These are phyloP conservation scores for Talaromyces islandicus DNA, from an alignment of 2,329 filamentous ascomycete genomes.

Conservation along the genomic window DNA sequence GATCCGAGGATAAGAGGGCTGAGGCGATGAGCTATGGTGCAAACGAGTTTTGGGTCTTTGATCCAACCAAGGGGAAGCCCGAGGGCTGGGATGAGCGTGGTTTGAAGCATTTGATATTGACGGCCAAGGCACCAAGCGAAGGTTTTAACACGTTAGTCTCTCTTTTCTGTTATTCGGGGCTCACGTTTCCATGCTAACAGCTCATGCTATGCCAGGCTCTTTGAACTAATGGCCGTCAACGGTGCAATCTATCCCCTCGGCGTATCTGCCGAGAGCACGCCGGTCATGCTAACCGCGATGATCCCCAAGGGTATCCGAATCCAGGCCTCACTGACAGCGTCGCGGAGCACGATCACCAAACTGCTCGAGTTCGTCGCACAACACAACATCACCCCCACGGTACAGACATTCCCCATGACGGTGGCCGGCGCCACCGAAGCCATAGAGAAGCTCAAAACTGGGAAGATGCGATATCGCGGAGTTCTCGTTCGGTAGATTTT, in stretches of 20 bases:
- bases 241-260: not conserved
- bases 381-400: constrained; percentile 12
- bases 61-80: constrained; percentile 44
- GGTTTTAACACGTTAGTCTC: not conserved
- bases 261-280: not conserved
- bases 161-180: not conserved
- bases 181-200: not conserved
- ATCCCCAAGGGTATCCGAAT: not conserved
- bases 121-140: not conserved
- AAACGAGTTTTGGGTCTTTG: constrained; percentile 56
- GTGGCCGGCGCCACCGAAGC: constrained; percentile 22
- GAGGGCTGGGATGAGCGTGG: not conserved
- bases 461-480: constrained; percentile 2
- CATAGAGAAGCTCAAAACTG: not conserved
- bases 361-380: constrained; percentile 14
- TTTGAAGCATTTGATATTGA: not conserved
- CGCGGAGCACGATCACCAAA: not conserved
- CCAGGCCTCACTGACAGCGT: not conserved
- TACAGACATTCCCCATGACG: constrained; percentile 14
- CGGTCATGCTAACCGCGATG: not conserved
- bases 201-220: not conserved
- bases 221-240: not conserved
- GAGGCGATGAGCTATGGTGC: constrained; percentile 48
- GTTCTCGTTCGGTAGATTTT: not conserved
- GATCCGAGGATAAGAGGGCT: constrained; percentile 21